Base-by-base conservation (phyloP, 805 yeast species). In the Kodamaea laetipori region DNA sequence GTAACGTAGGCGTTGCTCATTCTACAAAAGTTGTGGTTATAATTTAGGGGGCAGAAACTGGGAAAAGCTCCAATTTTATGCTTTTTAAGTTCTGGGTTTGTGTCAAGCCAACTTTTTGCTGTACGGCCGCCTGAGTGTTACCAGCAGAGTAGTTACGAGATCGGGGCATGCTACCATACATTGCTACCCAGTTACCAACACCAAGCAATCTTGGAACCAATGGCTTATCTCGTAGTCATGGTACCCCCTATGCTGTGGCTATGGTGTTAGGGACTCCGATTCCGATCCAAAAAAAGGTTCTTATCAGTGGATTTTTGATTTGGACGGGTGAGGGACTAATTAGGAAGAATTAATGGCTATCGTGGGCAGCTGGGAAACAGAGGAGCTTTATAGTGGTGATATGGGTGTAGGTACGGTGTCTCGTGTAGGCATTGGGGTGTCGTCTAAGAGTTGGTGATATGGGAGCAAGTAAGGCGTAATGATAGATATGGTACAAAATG, bases 1-100 rank as follows among this genome's bases (percentile, higher is more conserved):
- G 73, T 63, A 17, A 63, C 61, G 48, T 51, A 62, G 6, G 66
- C 41, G 16, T 39, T n/a, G 8, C 32, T 13, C 43, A 38, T 36
- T 31, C 15, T 37, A 27, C 25, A 27, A 16, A n/a, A n/a, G 33
- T n/a, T 28, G 15, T 6, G 8, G 6, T 15, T 28, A n/a, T 7
- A n/a, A n/a, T 9, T 28, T 13, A 15, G 33, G 33, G 33, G 33
- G 33, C 17, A 28, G 15, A 28, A 12, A 28, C 17, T 28, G 15
- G 12, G 12, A n/a, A 28, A 28, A 28, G 12, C 33, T n/a, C 12
- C 12, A 28, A 28, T n/a, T 15, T n/a, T 15, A 28, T n/a, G 17
- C 7, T 4, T 28, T 28, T 28, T 28, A 13, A 28, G 18, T 28
- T 15, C 17, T 17, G 24, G 24, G 24, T 21, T 21, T 28, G 33